A percentile compares a stretch with the other conserved stretches of the same genome.
Conservation (phyloP, 2,329 filamentous ascomycete species). For the Ascomycota sp. region DNA sequence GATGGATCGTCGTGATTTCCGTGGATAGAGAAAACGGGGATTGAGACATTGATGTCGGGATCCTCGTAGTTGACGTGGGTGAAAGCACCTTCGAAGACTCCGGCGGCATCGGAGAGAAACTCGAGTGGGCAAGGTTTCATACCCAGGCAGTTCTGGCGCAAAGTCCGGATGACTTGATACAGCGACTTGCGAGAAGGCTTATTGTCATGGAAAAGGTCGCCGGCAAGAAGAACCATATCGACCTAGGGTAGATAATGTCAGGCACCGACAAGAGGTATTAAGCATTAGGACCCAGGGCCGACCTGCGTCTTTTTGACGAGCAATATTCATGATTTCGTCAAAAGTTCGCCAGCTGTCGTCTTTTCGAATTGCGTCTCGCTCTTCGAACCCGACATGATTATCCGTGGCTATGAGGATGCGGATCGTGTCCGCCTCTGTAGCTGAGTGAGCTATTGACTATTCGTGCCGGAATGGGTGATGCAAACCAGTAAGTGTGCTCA, state of each 20-base stretch:
- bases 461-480: background rate
- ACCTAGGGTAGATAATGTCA: constrained; percentile 24
- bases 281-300: background rate
- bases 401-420: constrained; percentile 87
- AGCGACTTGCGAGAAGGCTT: constrained; percentile 89
- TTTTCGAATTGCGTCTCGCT: constrained; percentile 81
- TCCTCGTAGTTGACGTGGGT: constrained; percentile 97
- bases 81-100: constrained; percentile 78
- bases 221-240: constrained; percentile 90
- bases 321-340: constrained; percentile 83
- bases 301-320: constrained; percentile 56
- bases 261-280: background rate
- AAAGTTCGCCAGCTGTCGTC: constrained; percentile 95
- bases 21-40: constrained; percentile 95
- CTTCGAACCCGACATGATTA: constrained; percentile 93
- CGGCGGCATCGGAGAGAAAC: constrained; percentile 79
- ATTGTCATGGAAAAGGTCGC: constrained; percentile 95
- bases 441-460: constrained; percentile 3
- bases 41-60: constrained; percentile 87
- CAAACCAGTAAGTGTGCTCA: constrained; percentile 12
- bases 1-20: constrained; percentile 97
- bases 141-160: constrained; percentile 83
- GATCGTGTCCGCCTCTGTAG: constrained; percentile 55
- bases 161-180: constrained; percentile 90
- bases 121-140: constrained; percentile 92